Conservation (phyloP, 176 grass and related monocot species). For the Phyllostachys edulis region DNA sequence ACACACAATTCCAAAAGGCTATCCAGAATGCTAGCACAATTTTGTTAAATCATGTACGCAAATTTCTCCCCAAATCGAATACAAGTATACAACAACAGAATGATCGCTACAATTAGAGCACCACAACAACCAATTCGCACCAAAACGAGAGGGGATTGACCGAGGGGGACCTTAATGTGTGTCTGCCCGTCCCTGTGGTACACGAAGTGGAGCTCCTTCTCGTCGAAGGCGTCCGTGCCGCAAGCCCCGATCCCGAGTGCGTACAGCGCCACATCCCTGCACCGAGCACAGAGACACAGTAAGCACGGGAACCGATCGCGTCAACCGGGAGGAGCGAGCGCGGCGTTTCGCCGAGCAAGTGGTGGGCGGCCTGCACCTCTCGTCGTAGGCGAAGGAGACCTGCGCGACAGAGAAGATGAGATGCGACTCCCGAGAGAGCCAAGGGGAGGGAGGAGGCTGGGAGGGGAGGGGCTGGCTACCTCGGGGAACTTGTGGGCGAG, state of each 20-base stretch:
- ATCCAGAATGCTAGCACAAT: neutral
- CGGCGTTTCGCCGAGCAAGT: neutral
- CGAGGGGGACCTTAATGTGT: slow-evolving; percentile 60
- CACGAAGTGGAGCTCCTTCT: slow-evolving; percentile 81
- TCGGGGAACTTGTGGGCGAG: slow-evolving; percentile 75
- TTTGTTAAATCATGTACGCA: neutral
- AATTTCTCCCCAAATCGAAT: neutral
- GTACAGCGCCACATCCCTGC: slow-evolving; percentile 83
- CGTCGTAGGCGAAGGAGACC: slow-evolving; percentile 66
- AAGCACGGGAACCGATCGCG: slow-evolving; percentile 3
- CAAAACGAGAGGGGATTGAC: slow-evolving; percentile 1
- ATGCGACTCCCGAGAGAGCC: neutral
- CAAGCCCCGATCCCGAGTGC: slow-evolving; percentile 85
- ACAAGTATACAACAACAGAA: neutral
- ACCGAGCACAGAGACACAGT: slow-evolving; percentile 14
- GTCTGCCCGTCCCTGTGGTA: slow-evolving; percentile 76
- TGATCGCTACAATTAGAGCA: neutral
- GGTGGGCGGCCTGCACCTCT: slow-evolving; percentile 48
- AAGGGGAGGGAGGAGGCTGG: neutral
- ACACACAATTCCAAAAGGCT: neutral
- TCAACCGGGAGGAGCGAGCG: neutral
- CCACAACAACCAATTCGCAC: neutral
- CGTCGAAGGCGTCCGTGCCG: slow-evolving; percentile 72
- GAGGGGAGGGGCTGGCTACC: slow-evolving; percentile 34
- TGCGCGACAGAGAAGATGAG: slow-evolving; percentile 15